Percentiles rank a stretch among this genome's conserved stretches.
Evolutionary conservation across 2,329 filamentous ascomycete species (phyloP).

Genomic region (Ophiocordyceps camponoti-floridani): DNA sequence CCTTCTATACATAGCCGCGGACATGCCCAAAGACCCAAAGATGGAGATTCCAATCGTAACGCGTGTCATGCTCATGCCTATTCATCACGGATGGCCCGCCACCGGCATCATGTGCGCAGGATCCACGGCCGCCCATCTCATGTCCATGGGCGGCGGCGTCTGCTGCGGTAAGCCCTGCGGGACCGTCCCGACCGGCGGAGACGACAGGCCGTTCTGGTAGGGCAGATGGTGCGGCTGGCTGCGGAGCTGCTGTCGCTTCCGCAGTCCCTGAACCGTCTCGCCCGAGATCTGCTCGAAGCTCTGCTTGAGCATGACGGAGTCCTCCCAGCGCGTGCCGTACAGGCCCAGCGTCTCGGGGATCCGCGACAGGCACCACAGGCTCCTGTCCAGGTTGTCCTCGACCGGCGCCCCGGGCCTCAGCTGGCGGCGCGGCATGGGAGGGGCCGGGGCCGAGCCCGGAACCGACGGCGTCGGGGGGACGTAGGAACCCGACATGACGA

Average conservation of each 20-base stretch:
- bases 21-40: too few relatives aligned
- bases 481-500: constrained; percentile 31
- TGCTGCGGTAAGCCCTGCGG: constrained; percentile 12
- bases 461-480: constrained; percentile 26
- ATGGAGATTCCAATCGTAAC: too few relatives aligned
- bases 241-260: constrained; percentile 18
- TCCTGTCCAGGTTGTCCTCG: constrained; percentile 35
- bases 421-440: constrained; percentile 31
- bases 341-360: constrained; percentile 33
- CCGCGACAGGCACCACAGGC: constrained; percentile 34
- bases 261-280: constrained; percentile 24
- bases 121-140: constrained; percentile 27
- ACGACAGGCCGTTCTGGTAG: constrained; percentile 11
- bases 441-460: constrained; percentile 28
- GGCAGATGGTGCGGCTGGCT: too few relatives aligned
- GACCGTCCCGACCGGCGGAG: constrained; percentile 8
- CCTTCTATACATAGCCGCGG: too few relatives aligned
- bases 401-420: constrained; percentile 13
- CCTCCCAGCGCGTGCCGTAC: constrained; percentile 43
- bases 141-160: constrained; percentile 7
- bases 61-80: neutral
- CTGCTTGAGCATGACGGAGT: constrained; percentile 32
- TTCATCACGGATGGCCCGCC: constrained; percentile 4
- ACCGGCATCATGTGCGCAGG: constrained; percentile 23
- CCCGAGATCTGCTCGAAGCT: constrained; percentile 33